Percentiles rank a stretch among this genome's conserved stretches.
These are phyloP conservation scores for Amylocarpus encephaloides DNA, from an alignment of 2,329 filamentous ascomycete species.

Conservation along the genomic window DNA sequence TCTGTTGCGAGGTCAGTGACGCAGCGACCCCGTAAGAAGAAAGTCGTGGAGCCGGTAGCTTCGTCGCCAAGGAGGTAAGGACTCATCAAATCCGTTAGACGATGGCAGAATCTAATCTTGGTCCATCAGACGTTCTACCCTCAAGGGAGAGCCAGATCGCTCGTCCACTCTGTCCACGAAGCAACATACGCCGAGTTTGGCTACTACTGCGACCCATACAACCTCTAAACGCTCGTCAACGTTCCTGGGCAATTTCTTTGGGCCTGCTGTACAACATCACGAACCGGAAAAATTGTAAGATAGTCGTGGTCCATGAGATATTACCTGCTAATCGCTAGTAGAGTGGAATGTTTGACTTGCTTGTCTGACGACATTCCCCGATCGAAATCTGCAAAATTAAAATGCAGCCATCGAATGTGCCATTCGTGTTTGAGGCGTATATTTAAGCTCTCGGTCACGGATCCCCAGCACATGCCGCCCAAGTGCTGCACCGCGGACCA, in stretches of 20 bases:
- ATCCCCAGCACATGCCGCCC: slow-evolving; percentile 79
- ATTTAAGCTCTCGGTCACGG: slow-evolving; percentile 69
- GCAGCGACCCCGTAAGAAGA: slow-evolving; percentile 19
- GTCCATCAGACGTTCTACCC: slow-evolving; percentile 15
- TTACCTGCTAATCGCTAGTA: slow-evolving; percentile 33
- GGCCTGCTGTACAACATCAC: slow-evolving; percentile 11
- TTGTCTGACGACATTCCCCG: slow-evolving; percentile 58
- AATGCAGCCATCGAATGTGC: slow-evolving; percentile 79
- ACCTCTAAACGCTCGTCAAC: slow-evolving; percentile 15
- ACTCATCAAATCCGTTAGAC: neutral
- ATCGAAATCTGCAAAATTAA: slow-evolving; percentile 61
- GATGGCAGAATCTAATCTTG: slow-evolving; percentile 1
- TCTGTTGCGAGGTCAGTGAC: slow-evolving; percentile 17
- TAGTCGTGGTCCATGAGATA: neutral
- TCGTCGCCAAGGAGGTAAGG: slow-evolving; percentile 25
- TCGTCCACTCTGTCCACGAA: slow-evolving; percentile 12
- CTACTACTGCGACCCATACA: slow-evolving; percentile 15
- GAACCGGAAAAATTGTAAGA: slow-evolving; percentile 28
- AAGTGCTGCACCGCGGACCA: slow-evolving; percentile 68
- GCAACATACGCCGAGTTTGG: slow-evolving; percentile 12
- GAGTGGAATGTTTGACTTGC: slow-evolving; percentile 68
- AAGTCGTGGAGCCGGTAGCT: slow-evolving; percentile 13
- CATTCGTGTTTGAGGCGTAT: slow-evolving; percentile 65
- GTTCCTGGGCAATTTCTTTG: slow-evolving; percentile 23
- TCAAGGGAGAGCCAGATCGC: slow-evolving; percentile 11